phyloP scores from a whole-genome alignment of 2,329 filamentous ascomycete genomes.

The Beauveria bassiana region DNA sequence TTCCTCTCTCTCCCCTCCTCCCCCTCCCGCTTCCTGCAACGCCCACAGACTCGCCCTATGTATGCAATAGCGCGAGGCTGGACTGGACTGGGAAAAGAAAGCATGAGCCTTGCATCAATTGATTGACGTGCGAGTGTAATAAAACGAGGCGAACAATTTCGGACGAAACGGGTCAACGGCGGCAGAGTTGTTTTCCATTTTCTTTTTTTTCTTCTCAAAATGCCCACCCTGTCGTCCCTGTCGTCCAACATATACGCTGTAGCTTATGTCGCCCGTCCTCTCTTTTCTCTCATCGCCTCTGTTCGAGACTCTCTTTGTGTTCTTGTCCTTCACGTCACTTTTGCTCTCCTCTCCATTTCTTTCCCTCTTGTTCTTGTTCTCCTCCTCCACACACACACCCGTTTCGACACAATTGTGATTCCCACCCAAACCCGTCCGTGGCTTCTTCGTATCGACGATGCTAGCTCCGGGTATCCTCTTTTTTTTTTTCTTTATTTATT shows the following conservation, averaged over 20 bases:
- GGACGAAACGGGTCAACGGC: neutral
- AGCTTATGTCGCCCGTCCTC: neutral
- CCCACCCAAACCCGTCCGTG: neutral
- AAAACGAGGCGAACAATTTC: neutral
- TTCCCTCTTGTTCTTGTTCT: neutral
- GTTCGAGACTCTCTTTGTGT: neutral
- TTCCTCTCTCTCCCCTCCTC: too few relatives aligned
- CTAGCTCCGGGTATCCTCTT: neutral
- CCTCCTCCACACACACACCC: too few relatives aligned
- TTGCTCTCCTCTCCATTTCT: neutral
- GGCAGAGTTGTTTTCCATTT: neutral
- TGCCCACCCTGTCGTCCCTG: neutral
- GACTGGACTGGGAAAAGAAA: too few relatives aligned
- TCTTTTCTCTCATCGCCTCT: neutral
- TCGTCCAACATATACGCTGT: neutral
- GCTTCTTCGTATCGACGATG: neutral
- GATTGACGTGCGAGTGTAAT: too few relatives aligned
- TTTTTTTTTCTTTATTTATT: neutral
- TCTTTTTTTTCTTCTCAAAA: neutral
- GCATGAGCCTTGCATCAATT: too few relatives aligned
- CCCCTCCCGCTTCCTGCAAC: too few relatives aligned
- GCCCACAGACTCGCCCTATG: too few relatives aligned
- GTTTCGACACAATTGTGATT: neutral
- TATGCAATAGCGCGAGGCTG: too few relatives aligned
- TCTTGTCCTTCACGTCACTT: neutral